These are phyloP conservation scores for Puccinia sorghi DNA, from an alignment of 1,284 basidiomycete species.

Conservation along the genomic window DNA sequence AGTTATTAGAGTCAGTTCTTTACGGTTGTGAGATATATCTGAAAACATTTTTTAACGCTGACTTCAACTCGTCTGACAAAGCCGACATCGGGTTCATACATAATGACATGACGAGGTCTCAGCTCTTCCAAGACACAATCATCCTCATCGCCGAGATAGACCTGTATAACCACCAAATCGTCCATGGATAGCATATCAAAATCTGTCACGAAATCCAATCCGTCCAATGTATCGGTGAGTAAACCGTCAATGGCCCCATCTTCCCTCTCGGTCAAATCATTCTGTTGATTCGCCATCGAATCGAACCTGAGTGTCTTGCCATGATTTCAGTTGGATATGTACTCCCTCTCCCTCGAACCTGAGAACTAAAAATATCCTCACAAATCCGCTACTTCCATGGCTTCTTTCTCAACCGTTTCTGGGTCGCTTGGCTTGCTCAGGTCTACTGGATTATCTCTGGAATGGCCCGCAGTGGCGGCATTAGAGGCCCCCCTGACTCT, in stretches of 20 bases:
- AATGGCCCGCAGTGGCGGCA: constrained; percentile 14
- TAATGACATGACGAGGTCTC: constrained; percentile 84
- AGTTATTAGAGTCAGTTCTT: too few species aligned
- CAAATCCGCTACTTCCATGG: constrained; percentile 66
- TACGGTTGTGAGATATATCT: too few species aligned
- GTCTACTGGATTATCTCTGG: constrained; percentile 9
- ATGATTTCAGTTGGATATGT: neutral
- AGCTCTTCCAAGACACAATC: constrained; percentile 85
- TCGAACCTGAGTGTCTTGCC: constrained; percentile 22
- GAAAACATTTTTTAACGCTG: constrained; percentile 51
- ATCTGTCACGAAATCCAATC: constrained; percentile 70
- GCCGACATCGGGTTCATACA: constrained; percentile 92
- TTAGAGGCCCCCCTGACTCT: constrained; percentile 27
- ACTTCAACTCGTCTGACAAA: constrained; percentile 92
- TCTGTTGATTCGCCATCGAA: constrained; percentile 38
- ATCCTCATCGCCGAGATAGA: constrained; percentile 89
- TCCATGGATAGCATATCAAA: constrained; percentile 80
- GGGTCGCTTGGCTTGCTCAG: constrained; percentile 55
- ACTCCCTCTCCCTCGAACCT: neutral
- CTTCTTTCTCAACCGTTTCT: constrained; percentile 61
- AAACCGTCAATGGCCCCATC: constrained; percentile 23
- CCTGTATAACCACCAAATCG: constrained; percentile 79
- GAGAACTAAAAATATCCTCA: constrained; percentile 58
- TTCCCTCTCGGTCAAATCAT: constrained; percentile 50
- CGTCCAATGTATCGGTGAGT: constrained; percentile 47